Evolutionary conservation across 2,329 filamentous ascomycete species (phyloP), one percentile per base, ranked within the genome.

Genomic region (Endothia cerciana): DNA sequence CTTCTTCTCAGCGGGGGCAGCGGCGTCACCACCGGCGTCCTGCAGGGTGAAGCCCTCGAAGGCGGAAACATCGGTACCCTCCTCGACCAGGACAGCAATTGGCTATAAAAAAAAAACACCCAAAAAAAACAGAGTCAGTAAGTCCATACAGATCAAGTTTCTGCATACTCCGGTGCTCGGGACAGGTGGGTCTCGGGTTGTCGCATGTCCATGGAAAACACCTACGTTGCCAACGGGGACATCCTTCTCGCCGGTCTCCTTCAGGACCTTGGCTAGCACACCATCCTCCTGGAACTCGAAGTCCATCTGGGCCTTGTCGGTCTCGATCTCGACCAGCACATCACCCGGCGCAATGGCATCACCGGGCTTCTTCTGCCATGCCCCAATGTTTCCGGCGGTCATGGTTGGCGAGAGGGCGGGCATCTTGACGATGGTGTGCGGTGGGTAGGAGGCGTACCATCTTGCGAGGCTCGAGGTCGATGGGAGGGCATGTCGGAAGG

Each of bases 231-330:
- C 95, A 74, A 99, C 93, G 38, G 94, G 79, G 69, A 99, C 84
- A 78, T 99, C 95, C 85, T 98, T 99, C 80, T 90, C 91, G 71
- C 96, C 96, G 68, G 91, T 90, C 56, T 97, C 91, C 83, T 93
- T 95, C 76, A 99, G 84, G 70, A 98, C 87, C 87, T 97, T 97
- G 75, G 95, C 94, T 72, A 99, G 86, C 68, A 97, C 87, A 84
- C 94, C 95, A 78, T 98, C 95, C 76, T 99, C 95, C 82, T 99
- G 95, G 82, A 97, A 98, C 82, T 99, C 95, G 79, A 99, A 98
- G 84, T 99, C 95, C 95, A 99, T 99, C 84, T 98, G 95, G 71
- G 95, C 95, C 87, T 99, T 99, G 82, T 99, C 95, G 74, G 95
- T 99, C 87, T 99, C 95, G 75, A 98, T 97, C 85, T 97, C 94